Percentiles rank a stretch among this genome's conserved stretches.
phyloP scores from a whole-genome alignment of 1,139 yeast species.

The Debaryomyces singareniensis region DNA sequence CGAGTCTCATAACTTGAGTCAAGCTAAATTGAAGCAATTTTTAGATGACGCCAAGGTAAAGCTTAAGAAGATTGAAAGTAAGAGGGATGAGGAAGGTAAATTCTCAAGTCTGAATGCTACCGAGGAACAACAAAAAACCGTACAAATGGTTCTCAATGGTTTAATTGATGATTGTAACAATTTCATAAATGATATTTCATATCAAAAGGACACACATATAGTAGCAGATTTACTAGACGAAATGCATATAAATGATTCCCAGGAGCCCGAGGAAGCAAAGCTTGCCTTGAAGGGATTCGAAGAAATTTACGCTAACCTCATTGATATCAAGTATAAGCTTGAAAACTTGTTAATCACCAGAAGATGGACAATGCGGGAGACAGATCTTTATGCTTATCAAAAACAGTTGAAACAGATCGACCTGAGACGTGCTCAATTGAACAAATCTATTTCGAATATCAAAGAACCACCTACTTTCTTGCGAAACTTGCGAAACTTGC shows the following conservation, averaged over 20 bases:
- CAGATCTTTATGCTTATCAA: constrained; percentile 83
- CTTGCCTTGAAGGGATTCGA: constrained; percentile 11
- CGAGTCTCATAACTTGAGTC: constrained; percentile 5
- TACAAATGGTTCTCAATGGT: constrained; percentile 63
- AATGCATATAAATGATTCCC: constrained; percentile 17
- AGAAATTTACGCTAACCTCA: constrained; percentile 33
- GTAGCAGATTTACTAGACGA: constrained; percentile 16
- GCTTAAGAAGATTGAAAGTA: constrained; percentile 25
- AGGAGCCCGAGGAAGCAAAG: constrained; percentile 7
- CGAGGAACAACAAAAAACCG: constrained; percentile 17
- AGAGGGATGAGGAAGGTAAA: constrained; percentile 30
- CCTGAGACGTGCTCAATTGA: constrained; percentile 46
- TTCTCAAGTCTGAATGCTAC: constrained; percentile 20
- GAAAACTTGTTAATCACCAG: constrained; percentile 83
- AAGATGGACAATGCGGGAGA: constrained; percentile 94
- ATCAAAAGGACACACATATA: constrained; percentile 41
- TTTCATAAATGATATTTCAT: constrained; percentile 60
- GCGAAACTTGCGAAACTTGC: constrained; percentile 30
- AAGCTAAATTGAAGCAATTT: constrained; percentile 6
- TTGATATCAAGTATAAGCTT: constrained; percentile 61
- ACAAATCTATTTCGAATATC: constrained; percentile 7
- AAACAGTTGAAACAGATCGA: constrained; percentile 68
- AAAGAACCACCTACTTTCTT: constrained; percentile 6
- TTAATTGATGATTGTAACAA: constrained; percentile 77
- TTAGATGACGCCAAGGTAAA: constrained; percentile 15